phyloP scores from a whole-genome alignment of 1,139 yeast species.

The Chernovozyma aurita region DNA sequence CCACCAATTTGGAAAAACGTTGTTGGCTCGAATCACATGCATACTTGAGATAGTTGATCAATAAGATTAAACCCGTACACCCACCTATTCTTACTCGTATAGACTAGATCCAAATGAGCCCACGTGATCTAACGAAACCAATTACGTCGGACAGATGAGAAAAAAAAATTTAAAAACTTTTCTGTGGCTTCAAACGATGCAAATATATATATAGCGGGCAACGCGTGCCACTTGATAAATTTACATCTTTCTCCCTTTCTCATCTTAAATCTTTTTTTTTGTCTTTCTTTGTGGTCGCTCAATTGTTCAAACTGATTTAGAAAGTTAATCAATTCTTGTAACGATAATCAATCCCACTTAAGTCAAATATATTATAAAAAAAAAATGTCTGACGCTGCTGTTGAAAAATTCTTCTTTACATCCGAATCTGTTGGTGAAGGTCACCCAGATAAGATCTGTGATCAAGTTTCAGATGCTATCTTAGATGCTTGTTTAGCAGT shows the following conservation, averaged over 20 bases:
- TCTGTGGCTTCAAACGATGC: neutral
- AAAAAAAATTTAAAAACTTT: neutral
- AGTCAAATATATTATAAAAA: neutral
- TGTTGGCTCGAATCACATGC: no score
- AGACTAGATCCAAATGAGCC: neutral
- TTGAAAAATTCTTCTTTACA: conserved; percentile 67
- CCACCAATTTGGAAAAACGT: no score
- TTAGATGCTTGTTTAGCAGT: conserved; percentile 94
- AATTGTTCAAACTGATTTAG: no score
- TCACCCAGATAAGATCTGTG: conserved; percentile 99
- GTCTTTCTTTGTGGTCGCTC: neutral
- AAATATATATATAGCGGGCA: neutral
- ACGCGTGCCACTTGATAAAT: neutral
- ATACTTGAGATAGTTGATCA: no score
- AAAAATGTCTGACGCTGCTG: conserved; percentile 6
- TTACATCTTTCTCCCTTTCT: conserved; percentile 2
- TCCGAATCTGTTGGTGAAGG: conserved; percentile 99
- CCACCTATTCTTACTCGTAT: neutral
- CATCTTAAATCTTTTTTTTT: neutral
- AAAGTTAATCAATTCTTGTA: neutral
- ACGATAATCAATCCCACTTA: neutral
- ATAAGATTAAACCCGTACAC: conserved; percentile 5
- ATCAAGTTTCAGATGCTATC: conserved; percentile 97
- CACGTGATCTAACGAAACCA: conserved; percentile 7
- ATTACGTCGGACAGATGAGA: neutral